A percentile compares a stretch with the other conserved stretches of the same genome.
These are phyloP conservation scores for Ambrosia trifida DNA, from an alignment of 129 eudicot species.

Conservation along the genomic window DNA sequence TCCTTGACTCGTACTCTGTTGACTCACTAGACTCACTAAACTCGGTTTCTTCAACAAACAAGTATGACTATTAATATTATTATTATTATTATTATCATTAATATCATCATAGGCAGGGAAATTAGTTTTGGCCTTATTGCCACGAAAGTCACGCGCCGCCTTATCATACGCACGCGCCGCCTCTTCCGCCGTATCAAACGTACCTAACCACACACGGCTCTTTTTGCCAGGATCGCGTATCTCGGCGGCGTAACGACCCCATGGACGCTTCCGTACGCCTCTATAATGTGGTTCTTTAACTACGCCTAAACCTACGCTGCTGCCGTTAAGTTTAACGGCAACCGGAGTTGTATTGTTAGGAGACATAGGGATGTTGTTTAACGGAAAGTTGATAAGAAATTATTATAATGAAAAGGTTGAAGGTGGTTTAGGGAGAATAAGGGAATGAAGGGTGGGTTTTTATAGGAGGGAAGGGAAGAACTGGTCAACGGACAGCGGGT, in stretches of 20 bases:
- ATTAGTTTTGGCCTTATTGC: conserved; percentile 36
- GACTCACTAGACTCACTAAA: conserved; percentile 25
- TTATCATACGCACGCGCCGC: conserved; percentile 38
- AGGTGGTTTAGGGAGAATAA: conserved; percentile 21
- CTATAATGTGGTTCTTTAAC: conserved; percentile 34
- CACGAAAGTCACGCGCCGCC: conserved; percentile 47
- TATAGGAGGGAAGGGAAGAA: conserved; percentile 16
- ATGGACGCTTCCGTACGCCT: conserved; percentile 42
- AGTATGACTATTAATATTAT: background rate
- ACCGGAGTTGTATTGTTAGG: conserved; percentile 20
- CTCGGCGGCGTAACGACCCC: conserved; percentile 48
- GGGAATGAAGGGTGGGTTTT: conserved; percentile 3
- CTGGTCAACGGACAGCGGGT: conserved; percentile 34
- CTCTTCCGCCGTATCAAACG: conserved; percentile 41
- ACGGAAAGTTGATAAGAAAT: background rate
- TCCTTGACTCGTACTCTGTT: conserved; percentile 33
- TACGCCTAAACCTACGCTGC: background rate
- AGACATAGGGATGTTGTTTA: conserved; percentile 10
- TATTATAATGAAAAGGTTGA: background rate
- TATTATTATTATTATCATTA: too few relatives aligned
- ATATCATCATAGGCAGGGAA: conserved; percentile 14
- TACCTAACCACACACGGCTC: conserved; percentile 41
- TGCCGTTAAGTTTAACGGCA: conserved; percentile 25
- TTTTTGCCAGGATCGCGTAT: conserved; percentile 40
- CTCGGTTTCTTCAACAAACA: conserved; percentile 24